phyloP scores from a whole-genome alignment of 2,329 filamentous ascomycete genomes.

The Nigrospora oryzae region DNA sequence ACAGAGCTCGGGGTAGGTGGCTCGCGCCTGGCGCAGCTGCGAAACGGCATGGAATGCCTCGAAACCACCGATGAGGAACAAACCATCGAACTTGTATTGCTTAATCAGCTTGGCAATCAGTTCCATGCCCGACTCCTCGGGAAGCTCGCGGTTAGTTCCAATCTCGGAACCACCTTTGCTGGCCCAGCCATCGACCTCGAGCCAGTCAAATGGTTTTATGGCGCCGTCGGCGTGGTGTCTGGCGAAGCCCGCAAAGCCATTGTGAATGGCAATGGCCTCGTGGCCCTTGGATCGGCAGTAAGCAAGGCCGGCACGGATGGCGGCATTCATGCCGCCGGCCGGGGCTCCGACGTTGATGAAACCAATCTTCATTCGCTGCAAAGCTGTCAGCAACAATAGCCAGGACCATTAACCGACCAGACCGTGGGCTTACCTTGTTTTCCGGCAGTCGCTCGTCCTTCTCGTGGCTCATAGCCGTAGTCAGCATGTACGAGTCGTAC shows the following conservation, averaged over 20 bases:
- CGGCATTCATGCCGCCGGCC: slow-evolving; percentile 96
- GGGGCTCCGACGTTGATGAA: slow-evolving; percentile 97
- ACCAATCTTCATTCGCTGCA: slow-evolving; percentile 77
- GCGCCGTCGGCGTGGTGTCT: slow-evolving; percentile 85
- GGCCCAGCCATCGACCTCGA: slow-evolving; percentile 91
- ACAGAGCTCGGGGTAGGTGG: slow-evolving; percentile 73
- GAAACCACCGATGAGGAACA: slow-evolving; percentile 91
- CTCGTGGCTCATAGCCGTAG: slow-evolving; percentile 72
- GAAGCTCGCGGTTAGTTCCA: slow-evolving; percentile 90
- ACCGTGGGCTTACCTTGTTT: slow-evolving; percentile 49
- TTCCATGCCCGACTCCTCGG: slow-evolving; percentile 75
- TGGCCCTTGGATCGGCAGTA: slow-evolving; percentile 92
- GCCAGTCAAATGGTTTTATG: slow-evolving; percentile 81
- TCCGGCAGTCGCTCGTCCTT: slow-evolving; percentile 56
- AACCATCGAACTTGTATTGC: slow-evolving; percentile 78
- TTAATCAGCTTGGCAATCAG: slow-evolving; percentile 76
- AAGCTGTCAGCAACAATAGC: slow-evolving; percentile 17
- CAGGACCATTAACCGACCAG: neutral
- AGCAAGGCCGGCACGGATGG: slow-evolving; percentile 83
- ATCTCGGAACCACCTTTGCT: slow-evolving; percentile 97
- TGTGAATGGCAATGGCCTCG: slow-evolving; percentile 85
- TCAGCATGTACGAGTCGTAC: slow-evolving; percentile 83
- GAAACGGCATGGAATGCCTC: slow-evolving; percentile 92
- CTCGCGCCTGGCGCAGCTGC: slow-evolving; percentile 73
- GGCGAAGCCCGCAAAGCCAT: slow-evolving; percentile 90